Conservation (phyloP, 1,139 yeast species). For the Geotrichum macrosporum region DNA sequence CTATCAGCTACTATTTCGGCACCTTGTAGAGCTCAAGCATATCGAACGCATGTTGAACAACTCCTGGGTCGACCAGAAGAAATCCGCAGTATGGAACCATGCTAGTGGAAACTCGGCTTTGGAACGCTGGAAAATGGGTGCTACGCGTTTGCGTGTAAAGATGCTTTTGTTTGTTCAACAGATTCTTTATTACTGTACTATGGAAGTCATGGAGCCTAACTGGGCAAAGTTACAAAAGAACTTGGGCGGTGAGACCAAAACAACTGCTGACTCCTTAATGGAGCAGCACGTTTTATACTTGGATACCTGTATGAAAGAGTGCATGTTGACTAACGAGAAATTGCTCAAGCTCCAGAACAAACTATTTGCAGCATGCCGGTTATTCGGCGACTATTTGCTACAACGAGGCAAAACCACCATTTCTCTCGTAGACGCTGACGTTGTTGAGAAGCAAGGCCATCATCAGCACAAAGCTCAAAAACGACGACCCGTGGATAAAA, state of each 20-base stretch:
- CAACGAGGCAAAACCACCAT: slow-evolving; percentile 56
- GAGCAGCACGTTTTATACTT: slow-evolving; percentile 53
- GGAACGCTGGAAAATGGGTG: slow-evolving; percentile 54
- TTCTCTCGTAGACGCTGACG: slow-evolving; percentile 38
- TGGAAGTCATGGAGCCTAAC: slow-evolving; percentile 58
- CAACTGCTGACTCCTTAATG: slow-evolving; percentile 52
- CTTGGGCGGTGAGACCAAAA: slow-evolving; percentile 30
- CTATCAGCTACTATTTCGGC: slow-evolving; percentile 75
- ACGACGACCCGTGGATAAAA: slow-evolving; percentile 40
- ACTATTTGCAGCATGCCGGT: slow-evolving; percentile 40
- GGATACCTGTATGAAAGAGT: slow-evolving; percentile 62
- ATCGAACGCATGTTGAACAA: slow-evolving; percentile 56
- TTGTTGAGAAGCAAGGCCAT: slow-evolving; percentile 40
- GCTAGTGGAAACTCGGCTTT: slow-evolving; percentile 40
- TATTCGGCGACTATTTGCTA: slow-evolving; percentile 53
- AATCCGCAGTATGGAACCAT: slow-evolving; percentile 64
- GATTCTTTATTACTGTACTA: slow-evolving; percentile 53
- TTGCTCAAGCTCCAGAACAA: slow-evolving; percentile 46
- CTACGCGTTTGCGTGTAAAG: slow-evolving; percentile 55
- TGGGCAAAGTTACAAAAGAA: slow-evolving; percentile 44
- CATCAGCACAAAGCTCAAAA: slow-evolving; percentile 38
- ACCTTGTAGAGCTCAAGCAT: slow-evolving; percentile 59
- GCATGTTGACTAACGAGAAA: slow-evolving; percentile 60
- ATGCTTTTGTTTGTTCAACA: slow-evolving; percentile 60
- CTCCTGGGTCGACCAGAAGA: slow-evolving; percentile 71